Conservation (phyloP, 2,329 filamentous ascomycete species). For the Fusarium sp. region DNA sequence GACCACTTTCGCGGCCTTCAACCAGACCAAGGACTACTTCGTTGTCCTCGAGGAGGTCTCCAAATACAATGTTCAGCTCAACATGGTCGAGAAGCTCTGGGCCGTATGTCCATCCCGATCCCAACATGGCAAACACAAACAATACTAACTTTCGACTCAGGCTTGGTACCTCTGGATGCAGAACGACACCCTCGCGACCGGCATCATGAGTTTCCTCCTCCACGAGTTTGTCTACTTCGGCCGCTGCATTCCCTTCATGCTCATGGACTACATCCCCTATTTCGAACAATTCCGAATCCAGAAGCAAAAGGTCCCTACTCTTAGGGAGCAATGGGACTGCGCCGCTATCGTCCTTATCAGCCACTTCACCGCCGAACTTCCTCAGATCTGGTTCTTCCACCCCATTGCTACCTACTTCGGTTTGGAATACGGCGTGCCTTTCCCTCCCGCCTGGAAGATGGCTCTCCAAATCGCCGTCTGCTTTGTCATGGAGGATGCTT, state of each 20-base stretch:
- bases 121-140: slow-evolving; percentile 15
- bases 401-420: slow-evolving; percentile 94
- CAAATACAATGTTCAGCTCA: slow-evolving; percentile 86
- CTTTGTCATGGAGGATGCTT: slow-evolving; percentile 95
- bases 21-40: slow-evolving; percentile 65
- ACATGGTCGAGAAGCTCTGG: slow-evolving; percentile 89
- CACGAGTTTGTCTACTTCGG: slow-evolving; percentile 97
- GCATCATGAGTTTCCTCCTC: slow-evolving; percentile 96
- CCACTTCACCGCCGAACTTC: slow-evolving; percentile 97
- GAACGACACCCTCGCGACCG: slow-evolving; percentile 95
- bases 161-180: slow-evolving; percentile 99
- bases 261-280: slow-evolving; percentile 87
- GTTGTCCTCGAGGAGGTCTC: slow-evolving; percentile 72
- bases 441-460: slow-evolving; percentile 88
- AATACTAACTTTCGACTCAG: slow-evolving; percentile 51
- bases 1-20: slow-evolving; percentile 64
- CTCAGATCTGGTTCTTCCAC: slow-evolving; percentile 99
- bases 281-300: slow-evolving; percentile 98
- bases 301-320: slow-evolving; percentile 87
- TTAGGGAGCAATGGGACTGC: slow-evolving; percentile 94
- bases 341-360: slow-evolving; percentile 91
- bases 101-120: slow-evolving; percentile 66
- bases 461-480: slow-evolving; percentile 91
- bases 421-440: slow-evolving; percentile 88
- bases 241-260: slow-evolving; percentile 88